Percentiles rank a stretch among this genome's conserved stretches.
Conservation (phyloP, 139 green algal species). For the Monoraphidium neglectum region DNA sequence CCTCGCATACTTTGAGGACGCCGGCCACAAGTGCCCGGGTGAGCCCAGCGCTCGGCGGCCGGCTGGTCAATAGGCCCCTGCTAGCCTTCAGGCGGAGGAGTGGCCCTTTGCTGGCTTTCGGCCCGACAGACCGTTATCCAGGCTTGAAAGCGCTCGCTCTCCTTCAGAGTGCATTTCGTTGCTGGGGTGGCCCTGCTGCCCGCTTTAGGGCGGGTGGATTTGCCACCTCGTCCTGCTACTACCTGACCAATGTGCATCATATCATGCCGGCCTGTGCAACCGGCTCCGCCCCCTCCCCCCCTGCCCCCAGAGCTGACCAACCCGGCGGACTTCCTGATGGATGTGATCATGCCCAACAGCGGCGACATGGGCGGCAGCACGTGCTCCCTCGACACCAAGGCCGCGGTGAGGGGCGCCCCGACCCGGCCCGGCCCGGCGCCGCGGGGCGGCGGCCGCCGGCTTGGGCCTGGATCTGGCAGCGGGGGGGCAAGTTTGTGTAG, state of each 20-base stretch:
- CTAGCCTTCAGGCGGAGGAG: too few species aligned
- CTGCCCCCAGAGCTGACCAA: slow-evolving; percentile 22
- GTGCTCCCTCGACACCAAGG: too few species aligned
- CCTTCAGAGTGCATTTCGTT: neutral
- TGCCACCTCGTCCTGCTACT: neutral
- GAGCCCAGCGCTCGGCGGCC: too few species aligned
- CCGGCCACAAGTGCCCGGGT: slow-evolving; percentile 46
- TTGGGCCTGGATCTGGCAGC: too few species aligned
- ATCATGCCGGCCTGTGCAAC: neutral
- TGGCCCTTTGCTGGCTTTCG: too few species aligned
- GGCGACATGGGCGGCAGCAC: too few species aligned
- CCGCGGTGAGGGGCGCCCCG: too few species aligned
- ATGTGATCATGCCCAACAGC: too few species aligned
- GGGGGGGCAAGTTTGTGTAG: too few species aligned
- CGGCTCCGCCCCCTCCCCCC: neutral
- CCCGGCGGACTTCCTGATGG: slow-evolving; percentile 39
- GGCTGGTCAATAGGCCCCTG: too few species aligned
- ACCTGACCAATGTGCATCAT: neutral
- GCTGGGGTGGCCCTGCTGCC: neutral
- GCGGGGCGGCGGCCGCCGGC: too few species aligned
- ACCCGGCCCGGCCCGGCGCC: too few species aligned
- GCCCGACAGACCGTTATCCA: neutral
- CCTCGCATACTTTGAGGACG: slow-evolving; percentile 36
- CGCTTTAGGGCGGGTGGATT: neutral
- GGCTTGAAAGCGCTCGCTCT: neutral